Base-by-base conservation (phyloP, 2,329 filamentous ascomycete genomes). In the Chrysoporthe austroafricana region DNA sequence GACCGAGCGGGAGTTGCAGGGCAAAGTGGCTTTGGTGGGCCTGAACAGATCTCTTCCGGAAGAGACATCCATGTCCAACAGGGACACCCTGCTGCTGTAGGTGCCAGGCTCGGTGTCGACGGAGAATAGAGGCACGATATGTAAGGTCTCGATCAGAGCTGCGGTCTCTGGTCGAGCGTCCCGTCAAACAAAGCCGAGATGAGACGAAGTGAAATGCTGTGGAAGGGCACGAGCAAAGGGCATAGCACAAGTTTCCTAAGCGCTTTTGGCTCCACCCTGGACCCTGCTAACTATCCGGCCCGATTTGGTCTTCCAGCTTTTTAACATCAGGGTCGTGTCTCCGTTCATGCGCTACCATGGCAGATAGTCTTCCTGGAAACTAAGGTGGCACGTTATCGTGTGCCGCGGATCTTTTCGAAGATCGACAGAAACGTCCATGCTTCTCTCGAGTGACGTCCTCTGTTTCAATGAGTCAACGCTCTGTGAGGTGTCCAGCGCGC, bases 41-140 rank as follows among this genome's bases (percentile, higher is more conserved):
- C 66, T 48, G 14, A 52, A 58, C 32, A 59, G 63, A 64, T 69
- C 68, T 63, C 62, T 56, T 68, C 68, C 58, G 39, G 66, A 39
- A 46, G 18, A 16, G 54, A 66, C 48, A 69, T 59, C 67, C 67
- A 69, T 69, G 67, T 57, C 48, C n/a, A 39, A 18, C 61, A 56
- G 44, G 61, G 61, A 43, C 9, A n/a, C 39, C 39, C 52, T 66
- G 67, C 56, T 56, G 61, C 32, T 58, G 56, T 61, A 42, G 58
- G 46, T 62, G 63, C 52, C 67, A 54, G 50, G 64, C 64, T 58
- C 61, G 59, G 61, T 65, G 46, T 44, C 64, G 46, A 52, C 61
- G 61, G 48, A 65, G 67, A 62, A 62, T 61, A 63, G 63, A 63
- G n/a, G 61, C 39, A 63, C 39, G 39, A 57, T 57, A 7, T 39